Base-by-base conservation (phyloP, 2,329 filamentous ascomycete species). In the Dryadomyces sulphureus region DNA sequence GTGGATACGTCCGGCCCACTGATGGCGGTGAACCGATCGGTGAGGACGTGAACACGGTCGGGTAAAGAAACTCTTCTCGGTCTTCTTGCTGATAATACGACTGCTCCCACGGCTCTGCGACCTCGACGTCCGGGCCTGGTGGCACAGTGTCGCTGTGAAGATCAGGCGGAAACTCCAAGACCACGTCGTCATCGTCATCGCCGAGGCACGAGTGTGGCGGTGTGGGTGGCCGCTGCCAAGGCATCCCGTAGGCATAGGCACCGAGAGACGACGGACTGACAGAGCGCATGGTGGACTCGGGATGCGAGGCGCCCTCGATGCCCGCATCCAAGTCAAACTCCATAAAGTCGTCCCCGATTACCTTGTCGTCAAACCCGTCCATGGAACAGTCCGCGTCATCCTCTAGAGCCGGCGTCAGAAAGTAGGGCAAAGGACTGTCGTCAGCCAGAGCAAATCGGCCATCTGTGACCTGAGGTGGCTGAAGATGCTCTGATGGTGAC, bases 201-300 rank as follows among this genome's bases (percentile, higher is more conserved):
- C 70, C 50, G 27, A 32, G 16, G 27, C 9, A 14, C 27, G 16
- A 8, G 27, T 14, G 27, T 32, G 27, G 27, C 20, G 66, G 59
- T 57, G 66, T 70, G 49, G 65, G 63, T 4, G 51, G 65, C 7
- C 60, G 59, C 4, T 56, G 55, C 35, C 55, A 60, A 5, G 66
- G 58, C 55, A 68, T 70, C 51, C 62, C 62, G 20, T 59, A 57
- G 46, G 65, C 69, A 21, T 67, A 57, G 46, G 65, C 69, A 21
- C 67, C 68, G 27, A 77, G 69, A 25, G 64, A 72, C 0, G 73
- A 77, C 2, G 73, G 73, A 54, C 72, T 76, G 49, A 77, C 66
- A 52, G 69, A 75, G 50, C 73, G 67, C 45, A 75, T 61, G 36
- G 69, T 63, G 16, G 67, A 64, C 24, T 60, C 57, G 3, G 68